Percentiles rank a stretch among this genome's conserved stretches.
Evolutionary conservation across 768 basidiomycete genomes (phyloP).

Genomic region (Rickenella mellea): DNA sequence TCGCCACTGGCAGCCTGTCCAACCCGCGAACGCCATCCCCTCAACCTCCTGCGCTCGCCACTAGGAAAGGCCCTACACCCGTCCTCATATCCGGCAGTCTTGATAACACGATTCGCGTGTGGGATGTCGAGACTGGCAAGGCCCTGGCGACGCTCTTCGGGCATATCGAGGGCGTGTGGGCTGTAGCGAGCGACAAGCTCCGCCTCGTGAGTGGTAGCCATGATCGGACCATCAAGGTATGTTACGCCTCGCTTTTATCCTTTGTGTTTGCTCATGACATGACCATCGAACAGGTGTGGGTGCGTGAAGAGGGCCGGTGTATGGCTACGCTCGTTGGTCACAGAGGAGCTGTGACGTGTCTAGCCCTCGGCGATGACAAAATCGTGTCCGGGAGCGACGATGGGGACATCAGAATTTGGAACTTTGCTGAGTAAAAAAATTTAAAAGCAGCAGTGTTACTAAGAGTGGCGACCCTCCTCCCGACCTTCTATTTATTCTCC

Average conservation of each 20-base stretch:
- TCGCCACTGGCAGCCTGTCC: constrained; percentile 1
- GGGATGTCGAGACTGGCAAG: constrained; percentile 87
- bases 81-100: constrained; percentile 82
- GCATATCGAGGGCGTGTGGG: constrained; percentile 98
- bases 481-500: background rate
- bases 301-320: constrained; percentile 79
- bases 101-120: constrained; percentile 92
- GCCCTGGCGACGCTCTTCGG: constrained; percentile 82
- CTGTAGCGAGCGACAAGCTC: constrained; percentile 85
- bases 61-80: constrained; percentile 33
- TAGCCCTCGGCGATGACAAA: constrained; percentile 88
- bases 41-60: background rate
- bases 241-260: constrained; percentile 14
- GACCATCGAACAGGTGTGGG: constrained; percentile 65
- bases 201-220: constrained; percentile 90
- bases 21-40: constrained; percentile 7
- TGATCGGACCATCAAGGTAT: constrained; percentile 93
- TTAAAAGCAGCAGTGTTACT: background rate
- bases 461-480: background rate
- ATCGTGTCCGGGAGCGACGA: constrained; percentile 96
- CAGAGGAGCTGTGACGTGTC: constrained; percentile 85
- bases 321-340: constrained; percentile 89
- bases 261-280: constrained; percentile 2
- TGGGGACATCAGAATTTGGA: constrained; percentile 81
- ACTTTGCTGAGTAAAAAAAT: constrained; percentile 36